Conservation (phyloP, 495 filamentous ascomycete species). For the Filosporella fistucella region DNA sequence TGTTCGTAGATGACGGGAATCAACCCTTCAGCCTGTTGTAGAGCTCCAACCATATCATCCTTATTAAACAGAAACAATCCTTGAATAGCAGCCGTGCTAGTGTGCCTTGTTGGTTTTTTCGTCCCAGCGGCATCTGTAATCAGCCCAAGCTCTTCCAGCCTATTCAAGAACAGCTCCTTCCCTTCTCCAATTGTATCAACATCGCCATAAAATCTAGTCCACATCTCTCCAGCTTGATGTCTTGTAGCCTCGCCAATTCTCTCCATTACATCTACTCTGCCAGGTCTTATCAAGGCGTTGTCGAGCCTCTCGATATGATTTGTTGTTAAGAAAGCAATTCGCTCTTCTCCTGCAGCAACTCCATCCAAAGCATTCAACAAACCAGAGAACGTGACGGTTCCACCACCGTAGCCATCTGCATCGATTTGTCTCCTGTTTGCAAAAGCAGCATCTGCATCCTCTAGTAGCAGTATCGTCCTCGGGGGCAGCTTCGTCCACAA, state of each 20-base stretch:
- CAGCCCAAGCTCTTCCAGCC: conserved; percentile 43
- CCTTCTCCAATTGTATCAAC: conserved; percentile 58
- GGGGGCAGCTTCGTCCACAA: conserved; percentile 84
- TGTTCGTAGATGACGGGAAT: conserved; percentile 47
- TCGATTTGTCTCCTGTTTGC: conserved; percentile 72
- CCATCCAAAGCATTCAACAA: conserved; percentile 92
- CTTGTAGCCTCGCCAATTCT: conserved; percentile 81
- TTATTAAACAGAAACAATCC: conserved; percentile 95
- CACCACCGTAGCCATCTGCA: conserved; percentile 80
- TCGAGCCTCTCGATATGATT: conserved; percentile 91
- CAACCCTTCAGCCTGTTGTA: conserved; percentile 69
- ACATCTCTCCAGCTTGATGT: conserved; percentile 81
- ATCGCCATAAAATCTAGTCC: conserved; percentile 91
- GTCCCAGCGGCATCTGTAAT: conserved; percentile 35
- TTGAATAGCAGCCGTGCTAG: conserved; percentile 87
- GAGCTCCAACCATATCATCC: conserved; percentile 80
- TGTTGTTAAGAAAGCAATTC: conserved; percentile 90
- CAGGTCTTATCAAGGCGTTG: conserved; percentile 82
- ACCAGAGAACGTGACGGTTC: conserved; percentile 93
- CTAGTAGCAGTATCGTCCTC: conserved; percentile 80
- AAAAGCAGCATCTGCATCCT: conserved; percentile 95
- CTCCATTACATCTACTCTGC: conserved; percentile 89
- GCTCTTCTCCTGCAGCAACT: conserved; percentile 90
- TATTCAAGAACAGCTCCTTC: conserved; percentile 47
- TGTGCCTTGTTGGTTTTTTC: conserved; percentile 42